These are phyloP conservation scores for Dictyostelium purpureum DNA, from an alignment of 78 protist genomes.

Conservation along the genomic window DNA sequence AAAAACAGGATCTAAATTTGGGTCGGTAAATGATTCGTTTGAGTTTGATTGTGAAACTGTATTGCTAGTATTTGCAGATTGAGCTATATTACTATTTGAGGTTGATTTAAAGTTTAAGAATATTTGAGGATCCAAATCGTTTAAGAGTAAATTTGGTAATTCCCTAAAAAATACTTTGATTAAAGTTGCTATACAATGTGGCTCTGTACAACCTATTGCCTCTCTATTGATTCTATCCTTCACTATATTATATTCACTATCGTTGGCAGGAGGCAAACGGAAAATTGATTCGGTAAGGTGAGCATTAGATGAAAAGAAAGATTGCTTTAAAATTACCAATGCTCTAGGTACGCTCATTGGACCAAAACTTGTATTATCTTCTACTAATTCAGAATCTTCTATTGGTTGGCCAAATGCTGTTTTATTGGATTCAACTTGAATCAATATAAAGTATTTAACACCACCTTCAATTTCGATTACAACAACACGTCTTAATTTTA, in stretches of 20 bases:
- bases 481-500: slow-evolving; percentile 25
- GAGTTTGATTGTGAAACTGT: background rate
- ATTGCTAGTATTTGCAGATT: background rate
- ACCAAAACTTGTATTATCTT: slow-evolving; percentile 7
- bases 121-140: background rate
- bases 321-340: background rate
- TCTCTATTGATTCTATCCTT: slow-evolving; percentile 10
- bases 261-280: background rate
- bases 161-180: slow-evolving; percentile 43
- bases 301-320: background rate
- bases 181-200: background rate
- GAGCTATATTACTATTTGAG: background rate
- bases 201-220: background rate
- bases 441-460: background rate
- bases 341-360: background rate
- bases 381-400: background rate
- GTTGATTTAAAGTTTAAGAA: slow-evolving; percentile 1
- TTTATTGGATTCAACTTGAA: slow-evolving; percentile 11
- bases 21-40: background rate
- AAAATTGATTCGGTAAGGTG: slow-evolving; percentile 13
- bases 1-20: background rate
- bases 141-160: background rate
- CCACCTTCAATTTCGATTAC: slow-evolving; percentile 46
- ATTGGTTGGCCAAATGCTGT: slow-evolving; percentile 53
- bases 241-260: background rate